These are phyloP conservation scores for Pseudonitzschia multiseries DNA, from an alignment of 108 stramenopile species.

Conservation along the genomic window DNA sequence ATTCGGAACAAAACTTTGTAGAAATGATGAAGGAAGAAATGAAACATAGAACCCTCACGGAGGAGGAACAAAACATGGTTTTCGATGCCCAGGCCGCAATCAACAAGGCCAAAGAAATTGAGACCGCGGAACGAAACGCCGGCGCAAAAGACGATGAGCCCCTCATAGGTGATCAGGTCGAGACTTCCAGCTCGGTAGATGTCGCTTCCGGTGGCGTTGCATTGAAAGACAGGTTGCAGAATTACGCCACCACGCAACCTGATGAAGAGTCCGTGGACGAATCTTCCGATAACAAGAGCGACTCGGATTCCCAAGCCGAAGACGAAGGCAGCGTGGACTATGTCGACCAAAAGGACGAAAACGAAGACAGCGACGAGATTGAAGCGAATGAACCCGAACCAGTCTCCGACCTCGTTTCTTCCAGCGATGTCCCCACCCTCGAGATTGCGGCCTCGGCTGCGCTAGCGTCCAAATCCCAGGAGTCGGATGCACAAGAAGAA, in stretches of 20 bases:
- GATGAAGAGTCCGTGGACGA: conserved; percentile 38
- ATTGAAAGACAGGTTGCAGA: conserved; percentile 27
- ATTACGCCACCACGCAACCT: conserved; percentile 14
- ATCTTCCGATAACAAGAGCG: not conserved
- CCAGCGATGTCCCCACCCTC: conserved; percentile 17
- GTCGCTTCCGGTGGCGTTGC: not conserved
- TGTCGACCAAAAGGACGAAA: conserved; percentile 22
- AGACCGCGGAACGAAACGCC: conserved; percentile 5
- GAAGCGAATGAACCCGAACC: not conserved
- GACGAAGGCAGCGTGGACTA: conserved; percentile 14
- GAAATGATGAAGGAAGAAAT: conserved; percentile 23
- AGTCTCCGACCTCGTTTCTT: not conserved
- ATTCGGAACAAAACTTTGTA: conserved; percentile 7
- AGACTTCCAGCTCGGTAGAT: conserved; percentile 1
- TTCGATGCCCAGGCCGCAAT: conserved; percentile 4
- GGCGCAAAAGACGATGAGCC: conserved; percentile 26
- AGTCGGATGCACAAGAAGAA: not conserved
- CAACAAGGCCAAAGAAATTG: conserved; percentile 8
- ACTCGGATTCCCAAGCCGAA: conserved; percentile 4
- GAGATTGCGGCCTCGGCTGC: conserved; percentile 3
- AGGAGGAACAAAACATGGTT: not conserved
- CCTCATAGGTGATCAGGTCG: not conserved
- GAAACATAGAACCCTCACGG: conserved; percentile 11
- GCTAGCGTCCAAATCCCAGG: not conserved
- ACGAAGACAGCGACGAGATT: conserved; percentile 17